Evolutionary conservation across 2,329 filamentous ascomycete species (phyloP), one percentile per base, ranked within the genome.

Genomic region (Aspergillus fructus): DNA sequence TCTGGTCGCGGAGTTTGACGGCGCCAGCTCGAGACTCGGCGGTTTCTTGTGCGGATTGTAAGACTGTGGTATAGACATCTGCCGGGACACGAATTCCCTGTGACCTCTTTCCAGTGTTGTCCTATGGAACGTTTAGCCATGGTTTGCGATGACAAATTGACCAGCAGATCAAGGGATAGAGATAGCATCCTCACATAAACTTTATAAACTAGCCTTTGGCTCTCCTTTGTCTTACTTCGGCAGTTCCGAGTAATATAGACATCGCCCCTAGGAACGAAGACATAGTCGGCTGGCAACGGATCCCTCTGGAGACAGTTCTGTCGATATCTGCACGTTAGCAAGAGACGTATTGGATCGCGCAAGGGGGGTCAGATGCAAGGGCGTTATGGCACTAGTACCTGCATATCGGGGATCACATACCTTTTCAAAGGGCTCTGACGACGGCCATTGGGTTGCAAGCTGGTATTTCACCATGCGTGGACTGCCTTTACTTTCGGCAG

Each of bases 51-150:
- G 78, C 76, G 39, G 70, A 66, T 27, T 65, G 53, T 19, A 74
- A 66, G 13, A 82, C 78, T 8, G 68, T 59, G 6, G 64, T 53
- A 53, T 79, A 63, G 21, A 81, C 72, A 6, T 66, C 63, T 15
- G 60, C 62, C 0, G 78, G 79, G 3, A 79, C 72, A 40, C 78
- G 75, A 19, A 83, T 69, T 13, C 80, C 80, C 15, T 78, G 59
- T 30, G 63, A 64, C 30, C 59, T 65, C 55, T 71, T 73, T 33
- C 66, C 70, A 37, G 64, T 53, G 42, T 64, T 65, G 57, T 72
- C 59, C 71, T 72, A 52, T 12, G 17, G n/a, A 39, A 34, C 34
- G 33, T 59, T 24, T 17, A 19, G 49, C 24, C 17, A 47, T 8
- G 30, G 30, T 2, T 19, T 21, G 9, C 23, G n/a, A 39, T 39